These are phyloP conservation scores for Echinochloa phyllopogon DNA, from an alignment of 176 grass and related monocot genomes.

Conservation along the genomic window DNA sequence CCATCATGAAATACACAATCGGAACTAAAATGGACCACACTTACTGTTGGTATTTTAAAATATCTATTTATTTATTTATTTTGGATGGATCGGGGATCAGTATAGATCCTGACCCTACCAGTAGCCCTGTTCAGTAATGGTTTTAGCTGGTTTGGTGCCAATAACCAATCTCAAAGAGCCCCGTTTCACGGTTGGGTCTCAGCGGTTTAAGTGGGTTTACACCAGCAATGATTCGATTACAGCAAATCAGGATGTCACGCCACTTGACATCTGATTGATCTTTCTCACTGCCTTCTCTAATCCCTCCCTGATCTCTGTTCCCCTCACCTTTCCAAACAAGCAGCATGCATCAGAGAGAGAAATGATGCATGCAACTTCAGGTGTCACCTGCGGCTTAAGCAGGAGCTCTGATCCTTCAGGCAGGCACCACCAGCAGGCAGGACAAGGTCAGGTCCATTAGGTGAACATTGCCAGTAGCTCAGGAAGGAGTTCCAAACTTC, in stretches of 20 bases:
- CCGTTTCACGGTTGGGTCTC: background rate
- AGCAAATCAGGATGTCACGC: background rate
- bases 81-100: background rate
- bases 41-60: background rate
- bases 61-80: background rate
- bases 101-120: background rate
- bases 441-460: too few species aligned
- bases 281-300: background rate
- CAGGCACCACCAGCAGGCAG: too few species aligned
- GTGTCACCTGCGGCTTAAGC: too few species aligned
- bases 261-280: background rate
- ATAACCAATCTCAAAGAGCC: background rate
- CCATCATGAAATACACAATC: constrained; percentile 23
- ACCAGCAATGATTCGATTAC: background rate
- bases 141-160: background rate
- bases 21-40: constrained; percentile 16
- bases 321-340: background rate
- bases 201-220: background rate
- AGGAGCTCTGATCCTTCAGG: too few species aligned
- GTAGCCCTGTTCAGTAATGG: background rate
- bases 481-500: too few species aligned
- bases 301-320: background rate
- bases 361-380: too few species aligned
- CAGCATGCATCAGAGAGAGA: background rate
- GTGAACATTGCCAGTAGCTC: too few species aligned